Evolutionary conservation across 495 filamentous ascomycete species (phyloP).

Genomic region (Penicillium odoratum): DNA sequence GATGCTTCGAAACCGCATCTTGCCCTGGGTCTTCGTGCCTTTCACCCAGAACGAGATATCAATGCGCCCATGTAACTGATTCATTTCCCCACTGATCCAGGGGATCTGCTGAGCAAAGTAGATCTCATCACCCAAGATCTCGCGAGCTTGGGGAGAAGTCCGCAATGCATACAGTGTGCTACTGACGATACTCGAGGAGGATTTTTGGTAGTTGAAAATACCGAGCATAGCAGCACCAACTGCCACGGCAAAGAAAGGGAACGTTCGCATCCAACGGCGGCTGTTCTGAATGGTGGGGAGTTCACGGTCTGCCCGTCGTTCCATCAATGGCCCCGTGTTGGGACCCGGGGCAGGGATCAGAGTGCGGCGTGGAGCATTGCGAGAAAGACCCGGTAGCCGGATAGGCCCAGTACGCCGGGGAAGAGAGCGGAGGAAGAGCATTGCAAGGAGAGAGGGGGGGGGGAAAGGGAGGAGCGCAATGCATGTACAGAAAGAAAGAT

Average conservation of each 20-base stretch:
- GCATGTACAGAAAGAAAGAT: conserved; percentile 1
- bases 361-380: conserved; percentile 36
- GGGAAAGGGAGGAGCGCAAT: background rate
- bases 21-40: conserved; percentile 68
- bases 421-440: conserved; percentile 18
- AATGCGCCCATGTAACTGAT: conserved; percentile 90
- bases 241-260: conserved; percentile 59
- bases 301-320: conserved; percentile 76
- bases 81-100: conserved; percentile 91
- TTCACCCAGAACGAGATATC: conserved; percentile 86
- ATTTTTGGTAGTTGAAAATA: conserved; percentile 99
- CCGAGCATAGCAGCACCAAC: conserved; percentile 67
- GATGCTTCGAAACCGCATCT: conserved; percentile 79
- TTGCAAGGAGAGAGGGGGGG: background rate
- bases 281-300: conserved; percentile 54
- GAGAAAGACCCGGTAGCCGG: conserved; percentile 15
- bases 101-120: conserved; percentile 86
- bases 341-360: conserved; percentile 49
- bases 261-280: conserved; percentile 50
- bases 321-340: conserved; percentile 68
- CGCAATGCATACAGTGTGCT: conserved; percentile 89
- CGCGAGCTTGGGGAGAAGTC: conserved; percentile 70
- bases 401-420: conserved; percentile 20
- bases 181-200: conserved; percentile 74
- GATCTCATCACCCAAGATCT: conserved; percentile 84